These are phyloP conservation scores for Fusarium sp. DNA, from an alignment of 2,329 filamentous ascomycete genomes.

Conservation along the genomic window DNA sequence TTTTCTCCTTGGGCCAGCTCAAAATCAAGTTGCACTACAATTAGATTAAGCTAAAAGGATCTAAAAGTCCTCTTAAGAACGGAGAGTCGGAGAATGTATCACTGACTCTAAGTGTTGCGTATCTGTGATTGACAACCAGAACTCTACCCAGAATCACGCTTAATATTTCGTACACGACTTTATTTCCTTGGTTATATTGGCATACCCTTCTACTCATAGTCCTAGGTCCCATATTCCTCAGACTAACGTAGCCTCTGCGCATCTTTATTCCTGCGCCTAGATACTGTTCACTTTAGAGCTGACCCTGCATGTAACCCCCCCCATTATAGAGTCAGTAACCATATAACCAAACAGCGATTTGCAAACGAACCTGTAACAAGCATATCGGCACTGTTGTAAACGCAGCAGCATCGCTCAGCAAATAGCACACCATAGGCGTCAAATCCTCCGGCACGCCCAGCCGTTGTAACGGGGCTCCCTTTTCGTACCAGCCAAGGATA, in stretches of 20 bases:
- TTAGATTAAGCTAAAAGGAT: accelerated
- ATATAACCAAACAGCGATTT: accelerated
- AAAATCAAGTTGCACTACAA: background rate
- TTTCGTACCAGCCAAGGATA: background rate
- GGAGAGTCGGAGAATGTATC: background rate
- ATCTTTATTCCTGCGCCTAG: no score
- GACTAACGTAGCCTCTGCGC: accelerated
- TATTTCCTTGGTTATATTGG: no score
- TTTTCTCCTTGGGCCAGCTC: accelerated
- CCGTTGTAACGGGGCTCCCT: background rate
- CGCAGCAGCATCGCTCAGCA: background rate
- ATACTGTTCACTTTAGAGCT: background rate
- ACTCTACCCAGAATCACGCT: accelerated
- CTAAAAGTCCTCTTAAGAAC: accelerated
- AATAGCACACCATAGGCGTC: background rate
- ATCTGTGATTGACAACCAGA: accelerated
- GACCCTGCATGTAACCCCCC: background rate
- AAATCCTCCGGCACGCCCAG: background rate
- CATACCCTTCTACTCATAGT: no score
- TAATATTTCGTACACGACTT: accelerated
- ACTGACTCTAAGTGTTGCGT: accelerated
- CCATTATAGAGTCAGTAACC: background rate
- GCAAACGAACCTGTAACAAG: background rate
- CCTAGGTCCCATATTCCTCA: accelerated
- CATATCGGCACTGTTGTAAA: background rate